These are phyloP conservation scores for Cicer yamashitae DNA, from an alignment of 306 rosid species.

Conservation along the genomic window DNA sequence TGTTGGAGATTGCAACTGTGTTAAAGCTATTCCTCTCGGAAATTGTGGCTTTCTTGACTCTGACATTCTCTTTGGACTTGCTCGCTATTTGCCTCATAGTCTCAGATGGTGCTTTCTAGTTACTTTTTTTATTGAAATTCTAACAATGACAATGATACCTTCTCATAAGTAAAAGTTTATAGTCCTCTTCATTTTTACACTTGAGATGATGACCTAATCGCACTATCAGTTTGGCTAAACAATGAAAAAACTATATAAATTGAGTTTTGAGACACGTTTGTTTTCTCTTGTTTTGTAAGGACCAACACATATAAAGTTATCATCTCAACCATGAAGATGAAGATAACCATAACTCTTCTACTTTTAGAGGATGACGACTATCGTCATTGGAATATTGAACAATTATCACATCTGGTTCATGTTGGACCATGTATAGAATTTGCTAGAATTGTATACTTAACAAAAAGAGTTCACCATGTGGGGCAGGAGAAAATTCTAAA, in stretches of 20 bases:
- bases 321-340: not conserved
- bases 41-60: conserved; percentile 88
- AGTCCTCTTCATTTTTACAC: not conserved
- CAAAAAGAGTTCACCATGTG: no score
- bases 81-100: conserved; percentile 78
- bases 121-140: no score
- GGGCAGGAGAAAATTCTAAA: no score
- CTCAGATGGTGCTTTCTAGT: conserved; percentile 69
- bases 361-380: not conserved
- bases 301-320: not conserved
- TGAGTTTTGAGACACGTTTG: not conserved
- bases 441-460: no score
- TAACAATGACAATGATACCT: no score
- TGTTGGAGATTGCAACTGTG: conserved; percentile 74
- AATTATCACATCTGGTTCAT: not conserved
- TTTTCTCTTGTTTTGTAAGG: not conserved
- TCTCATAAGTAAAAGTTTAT: not conserved
- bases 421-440: no score
- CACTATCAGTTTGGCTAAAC: not conserved
- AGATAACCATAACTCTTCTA: not conserved
- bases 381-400: not conserved
- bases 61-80: conserved; percentile 89
- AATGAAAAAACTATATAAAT: not conserved
- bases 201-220: not conserved
- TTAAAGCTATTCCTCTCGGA: conserved; percentile 81